These are phyloP conservation scores for Populus tremula DNA, from an alignment of 345 rosid genomes.

Conservation along the genomic window DNA sequence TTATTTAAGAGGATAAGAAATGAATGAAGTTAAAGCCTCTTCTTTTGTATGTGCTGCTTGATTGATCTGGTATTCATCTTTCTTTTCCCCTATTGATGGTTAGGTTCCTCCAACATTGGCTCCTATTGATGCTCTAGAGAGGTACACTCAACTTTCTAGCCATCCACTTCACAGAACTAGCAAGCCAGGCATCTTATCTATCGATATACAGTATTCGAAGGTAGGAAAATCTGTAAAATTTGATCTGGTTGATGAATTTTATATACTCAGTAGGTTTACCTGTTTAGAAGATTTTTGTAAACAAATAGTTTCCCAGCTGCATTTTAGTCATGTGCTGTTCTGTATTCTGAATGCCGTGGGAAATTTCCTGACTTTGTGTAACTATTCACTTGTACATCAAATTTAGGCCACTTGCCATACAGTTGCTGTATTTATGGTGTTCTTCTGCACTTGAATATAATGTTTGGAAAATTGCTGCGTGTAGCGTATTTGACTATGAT, in stretches of 20 bases:
- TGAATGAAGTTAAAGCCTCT: background rate
- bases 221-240: conserved; percentile 28
- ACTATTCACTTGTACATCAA: background rate
- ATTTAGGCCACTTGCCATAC: background rate
- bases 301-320: background rate
- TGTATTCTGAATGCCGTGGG: background rate
- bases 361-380: background rate
- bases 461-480: background rate
- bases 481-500: background rate
- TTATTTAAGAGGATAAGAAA: background rate
- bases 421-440: background rate
- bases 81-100: background rate
- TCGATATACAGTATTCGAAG: conserved; percentile 73
- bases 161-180: conserved; percentile 90
- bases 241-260: background rate
- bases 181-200: conserved; percentile 74
- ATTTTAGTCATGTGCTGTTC: background rate
- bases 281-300: background rate
- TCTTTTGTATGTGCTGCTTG: background rate
- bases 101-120: conserved; percentile 78
- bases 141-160: conserved; percentile 87
- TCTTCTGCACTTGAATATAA: background rate
- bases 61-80: background rate
- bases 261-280: background rate
- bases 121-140: conserved; percentile 63